Conservation (phyloP, 331 rosid genomes). For the Quercus lobata region DNA sequence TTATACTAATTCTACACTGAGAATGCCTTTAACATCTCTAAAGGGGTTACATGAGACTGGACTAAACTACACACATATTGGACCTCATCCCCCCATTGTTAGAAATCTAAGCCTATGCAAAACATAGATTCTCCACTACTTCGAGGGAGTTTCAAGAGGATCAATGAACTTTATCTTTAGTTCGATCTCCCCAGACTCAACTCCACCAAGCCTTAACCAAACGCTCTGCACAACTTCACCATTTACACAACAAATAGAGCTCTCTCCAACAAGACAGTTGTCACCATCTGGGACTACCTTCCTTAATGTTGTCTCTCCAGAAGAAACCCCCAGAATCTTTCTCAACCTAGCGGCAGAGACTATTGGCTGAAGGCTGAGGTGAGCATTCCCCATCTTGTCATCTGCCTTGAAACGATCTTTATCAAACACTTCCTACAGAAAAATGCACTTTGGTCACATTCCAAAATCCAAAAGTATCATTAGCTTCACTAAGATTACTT, state of each 20-base stretch:
- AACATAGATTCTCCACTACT: conserved; percentile 24
- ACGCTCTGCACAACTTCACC: conserved; percentile 82
- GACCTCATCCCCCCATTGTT: conserved; percentile 32
- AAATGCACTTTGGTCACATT: conserved; percentile 2
- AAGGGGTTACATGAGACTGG: conserved; percentile 19
- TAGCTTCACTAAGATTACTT: background rate
- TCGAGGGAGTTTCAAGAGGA: conserved; percentile 24
- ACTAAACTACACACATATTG: conserved; percentile 22
- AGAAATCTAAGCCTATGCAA: conserved; percentile 23
- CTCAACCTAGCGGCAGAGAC: conserved; percentile 80
- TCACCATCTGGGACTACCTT: conserved; percentile 72
- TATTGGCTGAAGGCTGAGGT: conserved; percentile 80
- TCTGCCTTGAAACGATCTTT: conserved; percentile 90
- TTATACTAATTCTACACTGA: conserved; percentile 1
- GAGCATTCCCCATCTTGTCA: conserved; percentile 95
- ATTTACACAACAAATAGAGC: conserved; percentile 67
- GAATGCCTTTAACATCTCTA: background rate
- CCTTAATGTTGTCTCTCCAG: conserved; percentile 68
- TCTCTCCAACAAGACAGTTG: conserved; percentile 79
- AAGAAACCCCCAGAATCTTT: conserved; percentile 50
- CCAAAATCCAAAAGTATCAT: background rate
- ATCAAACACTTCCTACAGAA: conserved; percentile 81
- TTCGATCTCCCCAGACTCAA: conserved; percentile 88
- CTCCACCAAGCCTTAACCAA: conserved; percentile 87
- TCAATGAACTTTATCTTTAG: conserved; percentile 63